Base-by-base conservation (phyloP, 2,329 filamentous ascomycete species). In the Neofusicoccum laricinum region DNA sequence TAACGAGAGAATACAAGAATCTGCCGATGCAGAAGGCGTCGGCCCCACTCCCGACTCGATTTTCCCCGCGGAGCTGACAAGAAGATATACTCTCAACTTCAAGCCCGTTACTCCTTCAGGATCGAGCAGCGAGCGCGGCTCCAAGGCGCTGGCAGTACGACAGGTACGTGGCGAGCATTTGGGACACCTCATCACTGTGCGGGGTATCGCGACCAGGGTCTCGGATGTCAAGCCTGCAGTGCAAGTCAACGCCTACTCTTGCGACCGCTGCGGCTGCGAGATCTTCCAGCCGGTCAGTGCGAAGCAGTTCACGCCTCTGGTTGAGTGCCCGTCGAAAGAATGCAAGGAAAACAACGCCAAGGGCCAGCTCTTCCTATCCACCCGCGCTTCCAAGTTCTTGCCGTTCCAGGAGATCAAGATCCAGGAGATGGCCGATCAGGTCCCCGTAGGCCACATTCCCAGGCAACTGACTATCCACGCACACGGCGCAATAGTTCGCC, bases 401-500 rank as follows among this genome's bases (percentile, higher is more conserved):
- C 93, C 95, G 3, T 99, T 99, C 82, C 95, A 99, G 78, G 95
- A 99, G 78, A 88, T 98, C 78, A 98, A 98, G 81, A 93, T 99
- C 64, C 95, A 99, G 78, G 95, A 99, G 76, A 92, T 98, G 88
- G 93, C 95, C n/a, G 95, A 99, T 76, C 95, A 99, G 77, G 95
- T 99, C 0, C 95, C 95, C 7, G 96, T 99, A 68, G 95, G 95
- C 58, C 95, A 99, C 75, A 99, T 99, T 71, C 95, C 95, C 36
- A 88, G 95, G 65, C 92, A 92, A 64, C 81, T 99, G 67, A 98
- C 94, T 0, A 82, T 99, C 21, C 86, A 96, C 71, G 97, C 93
- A 77, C 90, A 96, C 73, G 95, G 95, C 66, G 91, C 88, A 66
- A 84, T 96, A 12, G 92, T 94, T 34, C 86, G 95, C 65, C 88